These are phyloP conservation scores for Aspergillus ostianus DNA, from an alignment of 495 filamentous ascomycete genomes.

Conservation along the genomic window DNA sequence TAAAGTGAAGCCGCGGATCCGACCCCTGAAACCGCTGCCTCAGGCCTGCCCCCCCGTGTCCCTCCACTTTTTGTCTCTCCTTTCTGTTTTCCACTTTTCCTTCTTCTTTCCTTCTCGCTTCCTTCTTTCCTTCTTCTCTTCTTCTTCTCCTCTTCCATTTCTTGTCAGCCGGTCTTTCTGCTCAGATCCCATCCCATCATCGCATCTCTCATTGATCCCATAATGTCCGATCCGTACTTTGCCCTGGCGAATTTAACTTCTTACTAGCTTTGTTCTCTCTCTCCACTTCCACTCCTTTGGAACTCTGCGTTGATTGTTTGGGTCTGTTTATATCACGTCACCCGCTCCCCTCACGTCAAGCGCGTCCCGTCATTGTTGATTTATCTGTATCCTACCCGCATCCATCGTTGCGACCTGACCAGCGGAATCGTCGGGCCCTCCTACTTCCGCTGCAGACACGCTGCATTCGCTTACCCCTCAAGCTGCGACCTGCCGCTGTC, in stretches of 20 bases:
- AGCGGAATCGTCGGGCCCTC: background rate
- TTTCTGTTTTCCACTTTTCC: constrained; percentile 8
- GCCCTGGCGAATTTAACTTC: constrained; percentile 12
- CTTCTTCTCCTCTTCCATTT: constrained; percentile 6
- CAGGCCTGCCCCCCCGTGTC: constrained; percentile 8
- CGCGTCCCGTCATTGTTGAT: constrained; percentile 6
- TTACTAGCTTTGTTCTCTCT: background rate
- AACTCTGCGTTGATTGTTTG: constrained; percentile 2
- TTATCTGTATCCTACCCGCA: background rate
- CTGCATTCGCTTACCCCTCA: constrained; percentile 2
- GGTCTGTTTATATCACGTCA: constrained; percentile 25
- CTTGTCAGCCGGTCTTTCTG: constrained; percentile 9
- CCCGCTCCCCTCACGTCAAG: constrained; percentile 9
- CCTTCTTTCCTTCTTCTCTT: constrained; percentile 11
- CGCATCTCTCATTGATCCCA: constrained; percentile 6
- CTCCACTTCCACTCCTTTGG: constrained; percentile 6
- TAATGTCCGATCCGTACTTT: constrained; percentile 6
- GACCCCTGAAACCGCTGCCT: constrained; percentile 11
- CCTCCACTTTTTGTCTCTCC: constrained; percentile 11
- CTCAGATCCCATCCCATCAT: background rate
- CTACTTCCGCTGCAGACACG: background rate
- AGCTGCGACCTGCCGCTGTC: background rate
- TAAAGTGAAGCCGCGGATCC: constrained; percentile 9
- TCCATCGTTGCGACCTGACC: background rate
- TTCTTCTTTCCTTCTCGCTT: constrained; percentile 2